These are phyloP conservation scores for Backusella tarrabulga DNA, from an alignment of 192 early-diverging fungal genomes.

Conservation along the genomic window DNA sequence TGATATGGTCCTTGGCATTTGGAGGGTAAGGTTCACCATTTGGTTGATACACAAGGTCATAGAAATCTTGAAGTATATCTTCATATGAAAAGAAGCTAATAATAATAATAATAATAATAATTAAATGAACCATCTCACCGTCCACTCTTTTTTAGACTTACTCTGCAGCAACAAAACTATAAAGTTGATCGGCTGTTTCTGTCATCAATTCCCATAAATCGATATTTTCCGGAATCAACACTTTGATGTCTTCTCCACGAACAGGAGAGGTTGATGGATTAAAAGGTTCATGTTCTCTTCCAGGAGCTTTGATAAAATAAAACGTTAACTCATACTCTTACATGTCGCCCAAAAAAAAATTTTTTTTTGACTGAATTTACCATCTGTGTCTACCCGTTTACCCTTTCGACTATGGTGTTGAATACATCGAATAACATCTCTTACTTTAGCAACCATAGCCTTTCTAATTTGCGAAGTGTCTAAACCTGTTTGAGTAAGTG, in stretches of 20 bases:
- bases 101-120: background rate
- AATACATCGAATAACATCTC: conserved; percentile 51
- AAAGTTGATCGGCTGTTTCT: conserved; percentile 74
- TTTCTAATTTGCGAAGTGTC: conserved; percentile 47
- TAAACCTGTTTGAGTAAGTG: conserved; percentile 36
- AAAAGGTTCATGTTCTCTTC: conserved; percentile 22
- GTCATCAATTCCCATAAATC: conserved; percentile 75
- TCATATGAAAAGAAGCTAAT: conserved; percentile 55
- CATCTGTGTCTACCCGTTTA: conserved; percentile 16
- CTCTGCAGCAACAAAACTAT: conserved; percentile 64
- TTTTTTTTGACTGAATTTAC: background rate
- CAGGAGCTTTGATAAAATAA: background rate
- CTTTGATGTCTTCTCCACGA: conserved; percentile 42
- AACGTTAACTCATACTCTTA: background rate
- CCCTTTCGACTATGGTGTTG: conserved; percentile 41
- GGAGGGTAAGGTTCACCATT: conserved; percentile 45
- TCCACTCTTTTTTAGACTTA: conserved; percentile 1
- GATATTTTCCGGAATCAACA: conserved; percentile 65
- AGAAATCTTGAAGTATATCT: conserved; percentile 53
- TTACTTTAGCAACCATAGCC: conserved; percentile 48
- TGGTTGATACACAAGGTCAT: conserved; percentile 50
- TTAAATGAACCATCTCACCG: background rate
- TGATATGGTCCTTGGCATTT: conserved; percentile 40
- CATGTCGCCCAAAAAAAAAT: too few relatives aligned
- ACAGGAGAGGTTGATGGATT: conserved; percentile 17